Evolutionary conservation across 2,329 filamentous ascomycete species (phyloP).

Genomic region (Graphilbum sp.): DNA sequence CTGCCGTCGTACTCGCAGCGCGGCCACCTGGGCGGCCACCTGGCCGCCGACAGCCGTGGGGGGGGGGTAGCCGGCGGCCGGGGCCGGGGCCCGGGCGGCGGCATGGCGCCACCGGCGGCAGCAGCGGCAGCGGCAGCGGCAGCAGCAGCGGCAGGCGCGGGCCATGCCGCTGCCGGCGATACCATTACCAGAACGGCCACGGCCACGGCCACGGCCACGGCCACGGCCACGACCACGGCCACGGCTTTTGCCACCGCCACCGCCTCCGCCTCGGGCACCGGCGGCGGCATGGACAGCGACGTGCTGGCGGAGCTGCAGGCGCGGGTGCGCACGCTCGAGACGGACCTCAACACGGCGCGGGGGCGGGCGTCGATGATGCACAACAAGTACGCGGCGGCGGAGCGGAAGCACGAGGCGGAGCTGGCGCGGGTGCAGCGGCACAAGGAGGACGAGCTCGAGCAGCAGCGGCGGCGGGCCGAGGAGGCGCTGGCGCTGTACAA

Average conservation of each 20-base stretch:
- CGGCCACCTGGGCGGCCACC: not conserved
- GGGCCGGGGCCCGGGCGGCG: too few species aligned
- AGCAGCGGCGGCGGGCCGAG: constrained; percentile 47
- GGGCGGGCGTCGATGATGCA: constrained; percentile 66
- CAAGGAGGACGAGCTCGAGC: constrained; percentile 46
- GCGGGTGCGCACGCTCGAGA: constrained; percentile 33
- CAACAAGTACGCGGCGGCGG: constrained; percentile 45
- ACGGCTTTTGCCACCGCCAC: too few species aligned
- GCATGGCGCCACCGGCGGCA: too few species aligned
- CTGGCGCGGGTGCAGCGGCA: constrained; percentile 44
- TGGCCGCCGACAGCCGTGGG: not conserved
- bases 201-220: too few species aligned
- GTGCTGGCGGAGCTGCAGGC: constrained; percentile 29
- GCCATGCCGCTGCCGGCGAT: too few species aligned
- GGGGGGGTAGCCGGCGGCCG: not conserved
- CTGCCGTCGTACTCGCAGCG: constrained; percentile 8
- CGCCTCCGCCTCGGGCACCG: too few species aligned
- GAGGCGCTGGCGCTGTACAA: constrained; percentile 48
- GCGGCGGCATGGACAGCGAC: not conserved
- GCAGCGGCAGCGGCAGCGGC: constrained; percentile 16
- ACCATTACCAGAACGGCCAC: too few species aligned
- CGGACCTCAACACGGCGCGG: constrained; percentile 43
- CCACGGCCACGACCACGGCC: too few species aligned
- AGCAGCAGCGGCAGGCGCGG: too few species aligned
- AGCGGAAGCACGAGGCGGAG: constrained; percentile 45